These are phyloP conservation scores for Saturnispora kantuleensis DNA, from an alignment of 805 yeast species.

Conservation along the genomic window DNA sequence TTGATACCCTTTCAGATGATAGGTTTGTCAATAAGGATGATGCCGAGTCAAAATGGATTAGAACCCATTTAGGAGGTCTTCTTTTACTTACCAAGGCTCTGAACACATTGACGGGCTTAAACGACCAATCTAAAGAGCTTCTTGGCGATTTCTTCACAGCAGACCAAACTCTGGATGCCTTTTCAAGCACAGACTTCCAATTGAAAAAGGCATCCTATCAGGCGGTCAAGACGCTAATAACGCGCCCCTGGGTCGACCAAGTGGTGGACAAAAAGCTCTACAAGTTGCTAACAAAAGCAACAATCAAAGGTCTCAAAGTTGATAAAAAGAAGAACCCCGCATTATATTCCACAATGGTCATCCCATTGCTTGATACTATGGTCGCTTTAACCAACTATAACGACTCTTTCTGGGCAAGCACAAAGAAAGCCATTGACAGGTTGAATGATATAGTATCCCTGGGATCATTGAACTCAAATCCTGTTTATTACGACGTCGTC, in stretches of 20 bases:
- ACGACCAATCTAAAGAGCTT: slow-evolving; percentile 16
- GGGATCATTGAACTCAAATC: slow-evolving; percentile 46
- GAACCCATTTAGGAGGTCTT: slow-evolving; percentile 45
- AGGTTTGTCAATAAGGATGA: slow-evolving; percentile 61
- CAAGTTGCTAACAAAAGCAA: slow-evolving; percentile 35
- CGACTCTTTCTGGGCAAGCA: slow-evolving; percentile 41
- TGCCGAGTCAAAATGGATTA: slow-evolving; percentile 48
- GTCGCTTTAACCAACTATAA: slow-evolving; percentile 35
- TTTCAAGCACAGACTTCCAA: slow-evolving; percentile 30
- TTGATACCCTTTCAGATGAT: slow-evolving; percentile 63
- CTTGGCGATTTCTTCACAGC: slow-evolving; percentile 29
- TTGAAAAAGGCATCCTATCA: slow-evolving; percentile 34
- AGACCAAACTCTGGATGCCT: slow-evolving; percentile 37
- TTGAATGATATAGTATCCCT: slow-evolving; percentile 37
- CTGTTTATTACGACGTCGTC: slow-evolving; percentile 34
- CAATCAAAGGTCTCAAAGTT: slow-evolving; percentile 35
- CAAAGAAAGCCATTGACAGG: slow-evolving; percentile 37
- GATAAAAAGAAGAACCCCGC: slow-evolving; percentile 26
- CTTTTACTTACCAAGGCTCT: slow-evolving; percentile 31
- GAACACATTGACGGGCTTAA: slow-evolving; percentile 6
- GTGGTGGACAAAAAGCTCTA: slow-evolving; percentile 22
- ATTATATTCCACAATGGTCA: slow-evolving; percentile 35
- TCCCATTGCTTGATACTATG: slow-evolving; percentile 41
- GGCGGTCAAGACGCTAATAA: slow-evolving; percentile 26
- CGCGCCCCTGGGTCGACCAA: slow-evolving; percentile 11